Percentiles rank a stretch among this genome's conserved stretches.
phyloP scores from a whole-genome alignment of 345 rosid genomes.

The Durio zibethinus region DNA sequence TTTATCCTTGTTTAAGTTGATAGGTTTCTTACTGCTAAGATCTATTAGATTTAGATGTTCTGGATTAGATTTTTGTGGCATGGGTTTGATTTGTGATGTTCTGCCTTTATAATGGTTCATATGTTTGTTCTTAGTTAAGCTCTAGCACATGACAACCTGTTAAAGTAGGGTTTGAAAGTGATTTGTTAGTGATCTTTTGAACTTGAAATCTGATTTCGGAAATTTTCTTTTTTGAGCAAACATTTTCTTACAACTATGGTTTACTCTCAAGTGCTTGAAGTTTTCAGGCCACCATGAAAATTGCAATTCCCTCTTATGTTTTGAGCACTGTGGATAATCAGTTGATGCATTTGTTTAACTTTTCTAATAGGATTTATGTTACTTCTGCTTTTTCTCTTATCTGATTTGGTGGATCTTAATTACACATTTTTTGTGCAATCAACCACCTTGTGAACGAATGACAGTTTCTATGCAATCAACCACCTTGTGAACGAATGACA shows the following conservation, averaged over 20 bases:
- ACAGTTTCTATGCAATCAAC: no score
- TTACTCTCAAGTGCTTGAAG: background rate
- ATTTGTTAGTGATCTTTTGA: background rate
- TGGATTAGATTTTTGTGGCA: background rate
- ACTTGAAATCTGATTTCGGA: background rate
- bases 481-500: background rate
- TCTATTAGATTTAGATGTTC: background rate
- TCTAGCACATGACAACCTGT: background rate
- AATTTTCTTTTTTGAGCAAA: background rate
- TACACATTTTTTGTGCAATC: background rate
- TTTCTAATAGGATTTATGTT: background rate
- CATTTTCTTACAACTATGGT: background rate
- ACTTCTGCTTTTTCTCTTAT: background rate
- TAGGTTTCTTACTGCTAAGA: background rate
- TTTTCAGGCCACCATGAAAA: background rate
- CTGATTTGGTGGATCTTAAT: background rate
- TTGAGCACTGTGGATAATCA: background rate
- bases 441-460: no score
- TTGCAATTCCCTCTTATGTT: background rate
- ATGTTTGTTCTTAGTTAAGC: background rate
- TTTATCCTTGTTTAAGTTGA: background rate
- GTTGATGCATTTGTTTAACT: background rate
- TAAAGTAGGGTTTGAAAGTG: background rate
- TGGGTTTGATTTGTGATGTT: background rate
- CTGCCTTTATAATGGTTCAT: background rate